Base-by-base conservation (phyloP, 2,329 filamentous ascomycete species). In the Fusarium marasasianum region DNA sequence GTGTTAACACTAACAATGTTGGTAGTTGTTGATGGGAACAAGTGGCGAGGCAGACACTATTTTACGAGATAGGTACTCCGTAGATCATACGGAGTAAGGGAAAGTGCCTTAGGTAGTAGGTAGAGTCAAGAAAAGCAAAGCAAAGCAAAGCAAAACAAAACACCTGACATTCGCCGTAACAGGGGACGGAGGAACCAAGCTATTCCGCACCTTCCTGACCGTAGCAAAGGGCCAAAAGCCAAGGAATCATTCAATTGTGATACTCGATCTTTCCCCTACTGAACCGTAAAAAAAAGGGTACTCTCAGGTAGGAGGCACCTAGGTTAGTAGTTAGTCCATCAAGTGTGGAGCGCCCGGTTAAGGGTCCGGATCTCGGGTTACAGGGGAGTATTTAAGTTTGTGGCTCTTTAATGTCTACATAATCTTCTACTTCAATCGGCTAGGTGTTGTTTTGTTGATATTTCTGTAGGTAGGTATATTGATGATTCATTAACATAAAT, bases 201-300 rank as follows among this genome's bases (percentile, higher is more conserved):
- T 31, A 43, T 43, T 50, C 47, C 43, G 68, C 47, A 56, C 60
- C 37, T 70, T 75, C 48, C 53, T 68, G 60, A 73, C 68, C 58
- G 37, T 53, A 73, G 67, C 64, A 69, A 45, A 57, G 47, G 60
- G 65, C 35, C 51, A 48, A 70, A 56, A 48, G 72, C 67, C 72
- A 74, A 74, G 72, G 62, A 61, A 72, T 65, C 55, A 69, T 69
- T 68, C 68, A 61, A 72, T 61, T 66, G 65, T 63, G 69, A 72
- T 74, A 50, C 72, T 72, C 51, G 38, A 68, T 44, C 57, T 31
- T 67, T 65, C 62, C 72, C 69, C 61, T 74, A 41, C 59, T 64
- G 53, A 58, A 41, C 41, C 31, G 14, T 54, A 10, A 48, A 54
- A 54, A 48, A 68, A 68, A 53, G 47, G 54, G 47, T 67, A 72